Percentiles rank a stretch among this genome's conserved stretches.
phyloP scores from a whole-genome alignment of 1,284 basidiomycete species.

The Boletus semigastroideus region DNA sequence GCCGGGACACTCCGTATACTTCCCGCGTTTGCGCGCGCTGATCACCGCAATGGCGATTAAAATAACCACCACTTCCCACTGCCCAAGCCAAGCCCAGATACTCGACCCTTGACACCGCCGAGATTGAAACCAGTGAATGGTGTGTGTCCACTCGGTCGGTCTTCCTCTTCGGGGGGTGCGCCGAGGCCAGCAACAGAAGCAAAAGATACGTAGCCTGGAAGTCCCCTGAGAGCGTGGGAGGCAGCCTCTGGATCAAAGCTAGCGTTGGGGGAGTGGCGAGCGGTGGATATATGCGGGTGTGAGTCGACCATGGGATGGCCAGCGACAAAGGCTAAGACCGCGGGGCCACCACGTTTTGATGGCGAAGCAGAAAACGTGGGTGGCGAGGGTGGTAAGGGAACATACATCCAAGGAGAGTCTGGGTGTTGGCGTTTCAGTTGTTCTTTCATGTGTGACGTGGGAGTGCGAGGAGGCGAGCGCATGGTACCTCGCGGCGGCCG shows the following conservation, averaged over 20 bases:
- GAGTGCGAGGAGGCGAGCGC: constrained; percentile 22
- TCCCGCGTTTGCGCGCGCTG: constrained; percentile 4
- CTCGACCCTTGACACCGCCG: constrained; percentile 20
- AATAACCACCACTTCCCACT: constrained; percentile 31
- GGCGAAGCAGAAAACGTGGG: constrained; percentile 21
- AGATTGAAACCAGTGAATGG: constrained; percentile 12
- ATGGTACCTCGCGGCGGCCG: constrained; percentile 12
- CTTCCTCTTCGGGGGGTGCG: constrained; percentile 47
- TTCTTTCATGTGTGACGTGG: constrained; percentile 14
- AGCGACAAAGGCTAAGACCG: constrained; percentile 25
- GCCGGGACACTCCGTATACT: constrained; percentile 6
- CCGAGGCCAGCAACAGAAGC: constrained; percentile 69
- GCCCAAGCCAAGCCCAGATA: constrained; percentile 25
- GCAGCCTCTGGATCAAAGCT: constrained; percentile 63
- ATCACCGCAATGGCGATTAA: constrained; percentile 9
- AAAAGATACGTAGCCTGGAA: constrained; percentile 68
- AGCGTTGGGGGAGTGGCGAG: constrained; percentile 20
- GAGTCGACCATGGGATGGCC: constrained; percentile 13
- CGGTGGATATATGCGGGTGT: constrained; percentile 9
- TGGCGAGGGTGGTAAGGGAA: constrained; percentile 33
- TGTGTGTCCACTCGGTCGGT: constrained; percentile 17
- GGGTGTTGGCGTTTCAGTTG: constrained; percentile 8
- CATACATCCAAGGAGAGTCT: constrained; percentile 30
- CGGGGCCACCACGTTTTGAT: constrained; percentile 18
- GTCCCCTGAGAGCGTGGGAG: constrained; percentile 51